Evolutionary conservation across 306 rosid genomes (phyloP).

Genomic region (Prunus mume): DNA sequence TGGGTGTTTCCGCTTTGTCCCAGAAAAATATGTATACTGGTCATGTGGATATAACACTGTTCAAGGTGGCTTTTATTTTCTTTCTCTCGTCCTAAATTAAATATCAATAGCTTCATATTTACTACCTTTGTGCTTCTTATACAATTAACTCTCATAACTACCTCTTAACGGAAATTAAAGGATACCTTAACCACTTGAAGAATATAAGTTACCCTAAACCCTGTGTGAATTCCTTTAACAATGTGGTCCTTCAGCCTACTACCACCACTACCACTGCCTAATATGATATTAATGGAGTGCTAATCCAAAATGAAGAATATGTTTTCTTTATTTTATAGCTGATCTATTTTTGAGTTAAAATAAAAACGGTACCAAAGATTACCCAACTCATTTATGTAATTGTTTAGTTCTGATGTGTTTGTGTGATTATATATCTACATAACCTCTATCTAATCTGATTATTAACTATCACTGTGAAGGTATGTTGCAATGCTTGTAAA

Average conservation of each 20-base stretch:
- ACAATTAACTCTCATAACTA: not conserved
- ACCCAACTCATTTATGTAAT: not conserved
- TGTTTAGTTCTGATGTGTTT: not conserved
- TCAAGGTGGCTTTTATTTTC: not conserved
- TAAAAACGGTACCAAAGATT: not conserved
- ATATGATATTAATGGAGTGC: not conserved
- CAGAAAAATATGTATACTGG: not conserved
- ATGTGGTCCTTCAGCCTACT: too few relatives aligned
- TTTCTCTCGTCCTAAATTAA: not conserved
- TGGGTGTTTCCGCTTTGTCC: not conserved
- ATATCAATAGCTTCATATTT: not conserved
- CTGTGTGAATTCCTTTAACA: too few relatives aligned
- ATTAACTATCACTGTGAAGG: slow-evolving; percentile 55
- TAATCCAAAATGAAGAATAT: not conserved
- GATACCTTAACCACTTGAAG: not conserved
- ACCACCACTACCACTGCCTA: too few relatives aligned
- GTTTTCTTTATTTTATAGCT: not conserved
- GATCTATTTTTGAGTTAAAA: slow-evolving; percentile 5
- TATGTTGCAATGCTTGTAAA: slow-evolving; percentile 89
- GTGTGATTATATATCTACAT: slow-evolving; percentile 16
- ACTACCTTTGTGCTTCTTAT: not conserved
- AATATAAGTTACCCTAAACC: too few relatives aligned
- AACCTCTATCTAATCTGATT: slow-evolving; percentile 30
- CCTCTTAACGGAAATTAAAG: not conserved
- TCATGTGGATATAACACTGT: not conserved